Evolutionary conservation across 257 asterid species (phyloP), one percentile per base, ranked within the genome.

Genomic region (Capsicum baccatum): DNA sequence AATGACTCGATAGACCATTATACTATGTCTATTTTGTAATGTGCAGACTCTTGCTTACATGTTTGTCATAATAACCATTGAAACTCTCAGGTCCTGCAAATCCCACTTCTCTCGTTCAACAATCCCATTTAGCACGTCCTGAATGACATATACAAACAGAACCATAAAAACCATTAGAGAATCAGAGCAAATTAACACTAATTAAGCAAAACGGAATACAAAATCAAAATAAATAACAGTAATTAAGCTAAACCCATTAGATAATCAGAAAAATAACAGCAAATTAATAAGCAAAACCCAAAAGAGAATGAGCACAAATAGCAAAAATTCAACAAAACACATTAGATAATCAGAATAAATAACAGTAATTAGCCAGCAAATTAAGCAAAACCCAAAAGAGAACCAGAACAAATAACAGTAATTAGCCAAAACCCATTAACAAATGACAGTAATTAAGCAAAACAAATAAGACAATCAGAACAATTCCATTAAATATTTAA

Each of bases 71-170:
- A n/a, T n/a, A n/a, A n/a, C n/a, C n/a, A n/a, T n/a, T n/a, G n/a
- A n/a, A 79, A 93, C 90, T 79, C 91, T 88, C 83, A 92, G 39
- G 52, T 93, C 93, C 84, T 91, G 89, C 86, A 90, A 83, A 37
- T 83, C 86, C 97, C 97, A 94, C 88, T 88, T 91, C 90, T 91
- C 94, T 57, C 84, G 88, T 9, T 86, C 84, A 13, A 92, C 91
- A 85, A 93, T 92, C 55, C 83, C 91, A 86, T 85, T 88, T 90
- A 93, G 73, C 70, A 94, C 92, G 63, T 86, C 92, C 95, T 93
- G 83, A 12, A 82, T 4, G 54, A 52, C 16, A 79, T 62, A 54
- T 35, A 55, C 59, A 58, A 56, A 79, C n/a, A 84, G 10, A 79
- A 39, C 76, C 55, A n/a, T 52, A 54, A 26, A 17, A 60, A 14